These are phyloP conservation scores for Xylaria sp. DNA, from an alignment of 2,329 filamentous ascomycete species.

Conservation along the genomic window DNA sequence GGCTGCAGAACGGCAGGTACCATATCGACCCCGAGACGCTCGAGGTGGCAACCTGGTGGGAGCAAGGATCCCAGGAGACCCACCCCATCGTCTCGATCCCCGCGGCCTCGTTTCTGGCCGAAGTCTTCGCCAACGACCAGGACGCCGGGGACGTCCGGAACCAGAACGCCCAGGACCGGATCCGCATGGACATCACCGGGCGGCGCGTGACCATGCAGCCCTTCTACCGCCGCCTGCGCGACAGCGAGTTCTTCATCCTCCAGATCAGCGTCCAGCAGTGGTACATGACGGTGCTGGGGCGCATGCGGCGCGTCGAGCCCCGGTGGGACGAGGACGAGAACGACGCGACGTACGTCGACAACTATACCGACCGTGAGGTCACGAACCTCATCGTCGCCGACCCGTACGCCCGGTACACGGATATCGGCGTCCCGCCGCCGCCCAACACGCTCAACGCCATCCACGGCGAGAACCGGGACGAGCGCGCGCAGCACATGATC, in stretches of 20 bases:
- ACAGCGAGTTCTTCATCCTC: no score
- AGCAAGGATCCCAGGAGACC: background rate
- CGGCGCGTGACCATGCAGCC: no score
- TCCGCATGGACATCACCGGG: no score
- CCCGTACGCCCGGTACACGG: background rate
- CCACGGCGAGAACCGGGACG: no score
- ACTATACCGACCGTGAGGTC: background rate
- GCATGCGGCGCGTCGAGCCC: background rate
- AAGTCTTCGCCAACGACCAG: background rate
- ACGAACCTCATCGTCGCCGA: background rate
- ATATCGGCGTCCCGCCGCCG: background rate
- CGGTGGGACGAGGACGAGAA: background rate
- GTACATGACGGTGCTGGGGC: background rate
- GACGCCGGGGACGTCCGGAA: no score
- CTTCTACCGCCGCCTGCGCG: no score
- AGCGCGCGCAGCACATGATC: no score
- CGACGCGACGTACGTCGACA: background rate
- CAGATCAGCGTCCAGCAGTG: background rate
- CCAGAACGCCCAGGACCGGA: no score
- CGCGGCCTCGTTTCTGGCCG: background rate
- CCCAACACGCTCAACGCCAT: background rate
- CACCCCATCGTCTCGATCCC: background rate
- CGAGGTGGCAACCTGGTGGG: background rate
- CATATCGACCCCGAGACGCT: background rate
- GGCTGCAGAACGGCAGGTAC: background rate